phyloP scores from a whole-genome alignment of 2,329 filamentous ascomycete species.

The Penicillium psychrosexuale region DNA sequence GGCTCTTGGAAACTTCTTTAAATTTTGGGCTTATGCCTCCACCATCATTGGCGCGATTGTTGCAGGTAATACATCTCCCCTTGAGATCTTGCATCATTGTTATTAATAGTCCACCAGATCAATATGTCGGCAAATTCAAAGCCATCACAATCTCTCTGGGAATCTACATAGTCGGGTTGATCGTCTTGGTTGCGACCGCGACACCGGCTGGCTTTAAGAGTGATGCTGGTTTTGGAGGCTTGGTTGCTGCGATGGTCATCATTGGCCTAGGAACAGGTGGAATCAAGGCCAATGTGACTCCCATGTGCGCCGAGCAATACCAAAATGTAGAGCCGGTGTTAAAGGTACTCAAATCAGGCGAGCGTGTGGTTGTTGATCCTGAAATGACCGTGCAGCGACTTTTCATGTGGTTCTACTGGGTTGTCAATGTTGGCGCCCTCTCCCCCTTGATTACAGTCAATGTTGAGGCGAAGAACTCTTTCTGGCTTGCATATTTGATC shows the following conservation, averaged over 20 bases:
- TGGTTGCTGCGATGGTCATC: constrained; percentile 52
- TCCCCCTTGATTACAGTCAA: constrained; percentile 49
- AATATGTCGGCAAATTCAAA: constrained; percentile 53
- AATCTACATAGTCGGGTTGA: constrained; percentile 53
- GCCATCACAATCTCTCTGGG: constrained; percentile 49
- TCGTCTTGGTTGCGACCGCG: constrained; percentile 49
- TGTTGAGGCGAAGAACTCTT: constrained; percentile 60
- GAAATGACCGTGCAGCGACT: constrained; percentile 57
- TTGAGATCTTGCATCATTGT: background rate
- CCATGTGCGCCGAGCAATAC: constrained; percentile 58
- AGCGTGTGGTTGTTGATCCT: constrained; percentile 58
- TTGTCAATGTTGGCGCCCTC: constrained; percentile 64
- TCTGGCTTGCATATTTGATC: constrained; percentile 59
- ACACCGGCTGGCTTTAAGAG: constrained; percentile 44
- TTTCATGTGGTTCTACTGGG: constrained; percentile 65
- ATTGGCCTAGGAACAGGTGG: constrained; percentile 61
- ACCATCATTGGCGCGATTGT: constrained; percentile 51
- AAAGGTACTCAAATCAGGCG: constrained; percentile 35
- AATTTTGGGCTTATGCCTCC: constrained; percentile 47
- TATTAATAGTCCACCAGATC: constrained; percentile 36
- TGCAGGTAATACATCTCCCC: constrained; percentile 16
- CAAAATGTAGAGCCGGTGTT: constrained; percentile 15
- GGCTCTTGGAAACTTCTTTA: constrained; percentile 26
- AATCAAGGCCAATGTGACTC: constrained; percentile 58
- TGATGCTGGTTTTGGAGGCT: constrained; percentile 44